phyloP scores from a whole-genome alignment of 116 monocot genomes.

The Thalassia testudinum region DNA sequence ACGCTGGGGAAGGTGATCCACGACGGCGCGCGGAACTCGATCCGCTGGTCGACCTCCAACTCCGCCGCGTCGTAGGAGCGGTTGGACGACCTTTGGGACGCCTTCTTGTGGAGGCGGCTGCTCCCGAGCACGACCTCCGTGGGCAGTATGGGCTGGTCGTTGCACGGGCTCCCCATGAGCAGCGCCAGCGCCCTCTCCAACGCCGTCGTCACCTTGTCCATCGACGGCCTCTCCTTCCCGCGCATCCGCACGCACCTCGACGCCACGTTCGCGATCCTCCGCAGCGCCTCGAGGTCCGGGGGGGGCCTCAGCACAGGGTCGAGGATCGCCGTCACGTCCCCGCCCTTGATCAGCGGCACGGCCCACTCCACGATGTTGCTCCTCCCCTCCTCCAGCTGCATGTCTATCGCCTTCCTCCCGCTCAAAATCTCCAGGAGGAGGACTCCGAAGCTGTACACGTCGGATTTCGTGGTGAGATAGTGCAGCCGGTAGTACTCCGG shows the following conservation, averaged over 20 bases:
- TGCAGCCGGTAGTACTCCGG: slow-evolving; percentile 96
- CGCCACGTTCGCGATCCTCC: slow-evolving; percentile 56
- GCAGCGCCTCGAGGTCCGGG: slow-evolving; percentile 46
- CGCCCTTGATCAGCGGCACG: slow-evolving; percentile 70
- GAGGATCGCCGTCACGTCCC: slow-evolving; percentile 32
- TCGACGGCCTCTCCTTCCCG: slow-evolving; percentile 88
- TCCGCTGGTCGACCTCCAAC: slow-evolving; percentile 51
- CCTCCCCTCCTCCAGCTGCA: slow-evolving; percentile 86
- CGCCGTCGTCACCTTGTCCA: slow-evolving; percentile 90
- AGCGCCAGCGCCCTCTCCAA: slow-evolving; percentile 70
- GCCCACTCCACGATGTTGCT: slow-evolving; percentile 97
- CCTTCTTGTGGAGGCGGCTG: slow-evolving; percentile 78
- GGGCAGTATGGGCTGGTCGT: slow-evolving; percentile 82
- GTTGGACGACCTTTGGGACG: slow-evolving; percentile 64
- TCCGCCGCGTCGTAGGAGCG: slow-evolving; percentile 38
- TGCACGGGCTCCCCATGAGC: slow-evolving; percentile 84
- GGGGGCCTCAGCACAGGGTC: slow-evolving; percentile 67
- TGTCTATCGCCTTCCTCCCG: slow-evolving; percentile 87
- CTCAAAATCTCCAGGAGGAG: slow-evolving; percentile 85
- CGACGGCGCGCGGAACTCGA: slow-evolving; percentile 77
- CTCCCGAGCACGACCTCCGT: slow-evolving; percentile 95
- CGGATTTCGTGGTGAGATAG: slow-evolving; percentile 93
- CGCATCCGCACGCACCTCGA: slow-evolving; percentile 91
- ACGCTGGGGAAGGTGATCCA: slow-evolving; percentile 98
- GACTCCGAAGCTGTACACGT: slow-evolving; percentile 96